Evolutionary conservation across 2,329 filamentous ascomycete species (phyloP).

Genomic region (Aspergillus pseudonomiae): DNA sequence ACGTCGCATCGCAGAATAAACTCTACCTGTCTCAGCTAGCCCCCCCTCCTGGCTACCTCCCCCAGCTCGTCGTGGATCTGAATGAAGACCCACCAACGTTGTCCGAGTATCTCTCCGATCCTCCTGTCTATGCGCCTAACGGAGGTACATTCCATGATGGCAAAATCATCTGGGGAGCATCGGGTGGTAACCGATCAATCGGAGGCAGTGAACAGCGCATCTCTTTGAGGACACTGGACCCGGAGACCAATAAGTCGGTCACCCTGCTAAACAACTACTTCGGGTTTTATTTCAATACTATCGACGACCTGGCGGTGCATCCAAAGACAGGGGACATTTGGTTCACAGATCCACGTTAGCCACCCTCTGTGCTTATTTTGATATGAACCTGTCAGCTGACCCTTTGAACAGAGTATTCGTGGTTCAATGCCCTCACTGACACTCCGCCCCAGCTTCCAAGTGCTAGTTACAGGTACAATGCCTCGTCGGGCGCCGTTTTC

Average conservation of each 20-base stretch:
- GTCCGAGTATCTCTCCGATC: constrained; percentile 43
- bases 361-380: constrained; percentile 30
- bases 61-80: constrained; percentile 46
- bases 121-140: constrained; percentile 49
- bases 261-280: constrained; percentile 52
- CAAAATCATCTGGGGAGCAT: constrained; percentile 44
- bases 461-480: constrained; percentile 48
- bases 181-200: constrained; percentile 41
- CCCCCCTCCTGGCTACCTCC: constrained; percentile 39
- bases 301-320: constrained; percentile 29
- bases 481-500: constrained; percentile 42
- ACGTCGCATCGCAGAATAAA: constrained; percentile 44
- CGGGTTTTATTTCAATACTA: constrained; percentile 35
- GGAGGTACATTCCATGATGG: constrained; percentile 46
- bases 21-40: constrained; percentile 44
- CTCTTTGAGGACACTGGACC: constrained; percentile 49
- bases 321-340: constrained; percentile 52
- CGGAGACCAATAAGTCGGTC: constrained; percentile 44
- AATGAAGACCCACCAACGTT: constrained; percentile 47
- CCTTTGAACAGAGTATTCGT: constrained; percentile 34
- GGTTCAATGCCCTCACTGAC: constrained; percentile 40
- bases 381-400: constrained; percentile 18
- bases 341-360: constrained; percentile 51
- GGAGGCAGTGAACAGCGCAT: constrained; percentile 43
- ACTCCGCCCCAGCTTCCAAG: constrained; percentile 36